Evolutionary conservation across 768 basidiomycete species (phyloP), one percentile per base, ranked within the genome.

Genomic region (Leucocoprinus sp.): DNA sequence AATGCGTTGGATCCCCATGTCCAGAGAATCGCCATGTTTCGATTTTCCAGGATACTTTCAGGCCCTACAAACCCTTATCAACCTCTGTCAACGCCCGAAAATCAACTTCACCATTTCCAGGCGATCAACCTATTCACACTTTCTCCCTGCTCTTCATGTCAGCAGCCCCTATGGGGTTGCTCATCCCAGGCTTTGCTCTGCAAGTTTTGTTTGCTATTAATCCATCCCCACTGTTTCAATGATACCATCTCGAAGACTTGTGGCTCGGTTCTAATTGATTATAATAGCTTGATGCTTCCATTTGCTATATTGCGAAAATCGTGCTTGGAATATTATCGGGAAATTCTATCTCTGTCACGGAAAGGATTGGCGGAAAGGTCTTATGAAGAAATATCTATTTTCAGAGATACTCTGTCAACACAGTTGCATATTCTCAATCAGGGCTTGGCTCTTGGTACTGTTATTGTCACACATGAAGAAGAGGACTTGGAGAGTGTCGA

Each of bases 161-260:
- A 62, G 15, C 60, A 70, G 34, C 89, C 89, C 1, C 67, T 91
- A 8, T 91, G 88, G 87, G 89, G 87, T 2, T 69, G 64, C 38
- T 60, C 67, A 11, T 61, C 61, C 27, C 88, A 91, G 59, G 84
- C 76, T 2, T 54, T 82, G 17, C 75, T 72, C 40, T 93, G 89
- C 56, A 57, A 58, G 19, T 62, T 64, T 2, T 93, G 89, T 61
- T 68, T 68, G 26, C 65, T 72, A 17, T 79, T 85, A 44, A 69
- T 72, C 11, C 88, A 89, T 62, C 48, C 64, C 4, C 46, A 61
- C 12, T 92, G 86, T 57, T 48, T 68, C 3, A 49, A 53, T 7
- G 39, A 59, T 3, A 46, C 57, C 18, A 42, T 37, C 4, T 52
- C 59, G n/a, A 58, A 64, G 2, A 51, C 47, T 3, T 87, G 84